Base-by-base conservation (phyloP, 805 yeast species). In the Suhomyces sp. region DNA sequence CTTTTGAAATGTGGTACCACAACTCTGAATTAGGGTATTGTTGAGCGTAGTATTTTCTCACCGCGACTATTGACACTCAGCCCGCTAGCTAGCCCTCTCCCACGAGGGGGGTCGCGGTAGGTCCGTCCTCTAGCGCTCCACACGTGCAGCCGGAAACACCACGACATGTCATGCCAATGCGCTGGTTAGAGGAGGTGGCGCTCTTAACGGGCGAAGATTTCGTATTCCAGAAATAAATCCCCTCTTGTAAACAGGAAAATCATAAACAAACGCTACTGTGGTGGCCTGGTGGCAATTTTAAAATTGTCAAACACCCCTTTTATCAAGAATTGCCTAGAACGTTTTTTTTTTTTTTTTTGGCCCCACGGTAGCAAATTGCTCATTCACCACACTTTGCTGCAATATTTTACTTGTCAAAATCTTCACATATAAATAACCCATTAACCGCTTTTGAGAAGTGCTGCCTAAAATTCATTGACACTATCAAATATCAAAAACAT, bases 311-410 rank as follows among this genome's bases (percentile, higher is more conserved):
- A 41, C 26, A 41, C 47, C 48, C 31, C 40, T 31, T 33, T 12
- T 45, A 31, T 17, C 48, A 45, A 24, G 48, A 45, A 8, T 29
- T 19, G 26, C 24, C 40, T 17, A 45, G 48, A 45, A 45, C 42
- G 42, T 19, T 38, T 38, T 38, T 19, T 38, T 38, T 38, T 31
- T 33, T 44, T 46, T 46, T 46, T 17, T 22, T 31, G n/a, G 35
- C 19, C 26, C 26, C 26, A 17, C 41, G 22, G 22, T 46, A 38
- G 40, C 48, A 46, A 19, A 19, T 31, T 19, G 48, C 40, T 46
- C 26, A 31, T 46, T 5, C 48, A 35, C 44, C 49, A 47, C 48
- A 46, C 29, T 46, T 46, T 47, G 49, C 49, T 47, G 49, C 49
- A 47, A 47, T 42, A 24, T 38, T 38, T 38, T 38, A 38, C 24